Percentiles rank a stretch among this genome's conserved stretches.
Conservation (phyloP, 2,329 filamentous ascomycete genomes). For the Beauveria brongniartii region DNA sequence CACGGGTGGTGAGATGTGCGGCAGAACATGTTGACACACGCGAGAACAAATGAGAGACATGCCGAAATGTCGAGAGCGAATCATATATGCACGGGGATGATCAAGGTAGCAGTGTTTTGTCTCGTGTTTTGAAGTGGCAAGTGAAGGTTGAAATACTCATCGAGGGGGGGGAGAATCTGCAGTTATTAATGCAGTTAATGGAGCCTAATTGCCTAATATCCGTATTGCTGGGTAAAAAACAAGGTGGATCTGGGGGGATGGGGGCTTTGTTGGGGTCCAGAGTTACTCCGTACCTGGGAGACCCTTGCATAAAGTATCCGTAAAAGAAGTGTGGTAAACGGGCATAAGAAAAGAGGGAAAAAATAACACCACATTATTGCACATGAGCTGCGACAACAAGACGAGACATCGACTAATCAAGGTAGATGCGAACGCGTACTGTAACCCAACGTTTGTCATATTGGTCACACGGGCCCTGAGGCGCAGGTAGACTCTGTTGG, state of each 20-base stretch:
- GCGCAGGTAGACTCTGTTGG: not conserved
- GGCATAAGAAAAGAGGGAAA: not conserved
- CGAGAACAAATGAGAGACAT: not conserved
- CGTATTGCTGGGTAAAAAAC: too few species aligned
- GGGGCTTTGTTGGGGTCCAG: too few species aligned
- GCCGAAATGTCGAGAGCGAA: not conserved
- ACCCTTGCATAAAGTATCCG: too few species aligned
- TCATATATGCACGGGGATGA: not conserved
- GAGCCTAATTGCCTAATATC: not conserved
- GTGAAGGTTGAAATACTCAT: too few species aligned
- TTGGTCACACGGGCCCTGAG: not conserved
- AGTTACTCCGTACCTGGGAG: too few species aligned
- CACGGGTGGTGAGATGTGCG: not conserved
- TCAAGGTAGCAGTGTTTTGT: not conserved
- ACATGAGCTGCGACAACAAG: not conserved
- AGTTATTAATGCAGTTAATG: not conserved
- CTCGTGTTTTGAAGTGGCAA: not conserved
- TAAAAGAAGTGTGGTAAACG: not conserved
- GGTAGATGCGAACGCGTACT: not conserved
- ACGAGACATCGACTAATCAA: not conserved
- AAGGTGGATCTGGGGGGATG: too few species aligned
- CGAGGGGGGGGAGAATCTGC: too few species aligned
- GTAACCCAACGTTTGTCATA: not conserved
- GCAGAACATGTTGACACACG: not conserved
- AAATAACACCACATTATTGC: not conserved